Conservation (phyloP, 2,329 filamentous ascomycete genomes). For the Claviceps quebecensis region DNA sequence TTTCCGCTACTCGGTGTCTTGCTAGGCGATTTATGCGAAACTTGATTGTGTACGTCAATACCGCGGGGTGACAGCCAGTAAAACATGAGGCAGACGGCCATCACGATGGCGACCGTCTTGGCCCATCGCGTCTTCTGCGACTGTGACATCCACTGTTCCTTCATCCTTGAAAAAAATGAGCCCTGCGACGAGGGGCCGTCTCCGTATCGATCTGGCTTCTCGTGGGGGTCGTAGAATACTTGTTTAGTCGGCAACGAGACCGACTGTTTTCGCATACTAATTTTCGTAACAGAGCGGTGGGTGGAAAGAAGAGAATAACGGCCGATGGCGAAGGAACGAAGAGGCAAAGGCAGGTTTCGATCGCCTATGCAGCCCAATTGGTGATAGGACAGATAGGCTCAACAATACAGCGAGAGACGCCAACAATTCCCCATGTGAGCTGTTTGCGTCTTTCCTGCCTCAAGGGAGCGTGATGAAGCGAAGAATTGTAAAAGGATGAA, state of each 20-base stretch:
- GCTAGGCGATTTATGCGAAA: conserved; percentile 2
- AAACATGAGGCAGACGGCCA: conserved; percentile 45
- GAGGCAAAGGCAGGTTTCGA: background rate
- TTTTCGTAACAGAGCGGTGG: background rate
- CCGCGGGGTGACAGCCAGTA: conserved; percentile 49
- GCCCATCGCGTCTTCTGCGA: conserved; percentile 51
- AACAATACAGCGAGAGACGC: conserved; percentile 13
- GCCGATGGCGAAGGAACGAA: background rate
- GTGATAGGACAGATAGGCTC: conserved; percentile 4
- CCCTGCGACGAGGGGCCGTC: conserved; percentile 28
- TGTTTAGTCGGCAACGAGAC: conserved; percentile 49
- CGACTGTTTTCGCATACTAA: conserved; percentile 50
- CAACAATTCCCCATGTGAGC: conserved; percentile 7
- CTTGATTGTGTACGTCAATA: conserved; percentile 36
- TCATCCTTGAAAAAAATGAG: conserved; percentile 40
- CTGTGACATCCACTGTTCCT: conserved; percentile 46
- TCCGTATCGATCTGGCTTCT: conserved; percentile 49
- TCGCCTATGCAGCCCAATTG: background rate
- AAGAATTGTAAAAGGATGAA: background rate
- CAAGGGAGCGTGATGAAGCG: background rate
- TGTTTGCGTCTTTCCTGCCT: background rate
- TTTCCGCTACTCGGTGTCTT: conserved; percentile 20
- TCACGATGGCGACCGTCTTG: conserved; percentile 49
- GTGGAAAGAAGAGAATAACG: conserved; percentile 1
- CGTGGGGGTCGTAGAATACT: conserved; percentile 45